phyloP scores from a whole-genome alignment of 208 protist genomes.

The Leishmania tarentolae region DNA sequence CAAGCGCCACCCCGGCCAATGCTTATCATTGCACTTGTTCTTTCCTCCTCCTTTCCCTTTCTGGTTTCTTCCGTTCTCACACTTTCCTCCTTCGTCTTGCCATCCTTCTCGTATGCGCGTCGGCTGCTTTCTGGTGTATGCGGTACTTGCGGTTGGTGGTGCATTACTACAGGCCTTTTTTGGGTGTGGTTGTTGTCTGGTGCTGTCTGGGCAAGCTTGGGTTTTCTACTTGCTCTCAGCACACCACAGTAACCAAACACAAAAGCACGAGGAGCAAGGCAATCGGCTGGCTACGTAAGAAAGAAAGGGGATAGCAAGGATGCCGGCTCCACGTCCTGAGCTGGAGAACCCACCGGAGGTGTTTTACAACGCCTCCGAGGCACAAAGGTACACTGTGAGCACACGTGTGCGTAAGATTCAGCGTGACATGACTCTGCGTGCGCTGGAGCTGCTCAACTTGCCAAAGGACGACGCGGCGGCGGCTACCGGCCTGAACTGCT shows the following conservation, averaged over 20 bases:
- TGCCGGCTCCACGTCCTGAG: slow-evolving; percentile 89
- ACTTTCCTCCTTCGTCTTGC: no score
- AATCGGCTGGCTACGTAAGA: background rate
- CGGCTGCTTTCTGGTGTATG: background rate
- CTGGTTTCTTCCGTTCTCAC: background rate
- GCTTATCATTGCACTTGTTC: background rate
- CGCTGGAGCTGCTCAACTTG: slow-evolving; percentile 97
- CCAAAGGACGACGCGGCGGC: slow-evolving; percentile 40
- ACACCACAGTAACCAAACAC: background rate
- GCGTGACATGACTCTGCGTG: slow-evolving; percentile 96
- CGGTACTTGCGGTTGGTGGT: no score
- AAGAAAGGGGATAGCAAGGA: slow-evolving; percentile 1
- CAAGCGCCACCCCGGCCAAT: background rate
- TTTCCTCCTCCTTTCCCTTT: background rate
- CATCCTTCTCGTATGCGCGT: background rate
- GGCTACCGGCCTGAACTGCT: slow-evolving; percentile 20
- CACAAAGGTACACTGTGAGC: slow-evolving; percentile 94
- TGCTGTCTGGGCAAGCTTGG: background rate
- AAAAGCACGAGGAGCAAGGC: background rate
- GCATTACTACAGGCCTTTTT: no score
- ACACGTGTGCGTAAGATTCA: slow-evolving; percentile 97
- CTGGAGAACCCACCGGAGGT: slow-evolving; percentile 94
- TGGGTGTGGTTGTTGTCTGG: background rate
- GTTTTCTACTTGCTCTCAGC: background rate
- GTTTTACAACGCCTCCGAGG: slow-evolving; percentile 96